Evolutionary conservation across 225 moss, liverwort and hornwort species (phyloP), one percentile per base, ranked within the genome.

Genomic region (Takakia lepidozioides): DNA sequence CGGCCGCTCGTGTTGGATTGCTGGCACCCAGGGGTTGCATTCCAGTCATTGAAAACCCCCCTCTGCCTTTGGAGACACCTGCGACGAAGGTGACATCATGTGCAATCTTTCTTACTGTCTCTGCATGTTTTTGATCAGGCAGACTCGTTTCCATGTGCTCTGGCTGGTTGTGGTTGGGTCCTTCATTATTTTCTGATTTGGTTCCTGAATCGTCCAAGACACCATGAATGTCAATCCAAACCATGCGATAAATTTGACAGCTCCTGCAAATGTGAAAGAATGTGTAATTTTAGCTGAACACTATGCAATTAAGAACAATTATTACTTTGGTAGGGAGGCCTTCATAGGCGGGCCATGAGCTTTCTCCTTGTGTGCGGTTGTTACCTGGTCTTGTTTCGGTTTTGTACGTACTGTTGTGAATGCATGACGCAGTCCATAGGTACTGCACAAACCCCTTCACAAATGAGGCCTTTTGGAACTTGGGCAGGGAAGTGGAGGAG

Each of bases 21-120:
- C 43, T 61, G 43, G 34, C 51, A 3, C 47, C 57, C 19, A 40
- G 49, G 35, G 58, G 34, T 34, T 44, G 58, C 48, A 54, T 58
- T 27, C 54, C 62, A 28, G 46, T 20, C 24, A 48, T 49, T 17
- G 46, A 46, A 35, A 38, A 37, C 6, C 24, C n/a, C 14, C 10
- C 3, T 17, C 8, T 43, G 5, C 19, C 25, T 2, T 3, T 21
- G 26, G 55, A 23, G 44, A 28, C 57, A 55, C 16, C 40, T 8
- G 18, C 25, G 8, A 38, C 54, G 29, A 48, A 64, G 60, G 60
- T 56, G 3, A 22, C 9, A 10, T 23, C 14, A 10, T 38, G n/a
- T 22, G 15, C 52, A 52, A 21, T 27, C 8, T 29, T 17, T 16
- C 15, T 0, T 9, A 11, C 8, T 7, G 10, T 38, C 25, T 14